These are phyloP conservation scores for Magnaporthiopsis poae DNA, from an alignment of 2,329 filamentous ascomycete species.

Conservation along the genomic window DNA sequence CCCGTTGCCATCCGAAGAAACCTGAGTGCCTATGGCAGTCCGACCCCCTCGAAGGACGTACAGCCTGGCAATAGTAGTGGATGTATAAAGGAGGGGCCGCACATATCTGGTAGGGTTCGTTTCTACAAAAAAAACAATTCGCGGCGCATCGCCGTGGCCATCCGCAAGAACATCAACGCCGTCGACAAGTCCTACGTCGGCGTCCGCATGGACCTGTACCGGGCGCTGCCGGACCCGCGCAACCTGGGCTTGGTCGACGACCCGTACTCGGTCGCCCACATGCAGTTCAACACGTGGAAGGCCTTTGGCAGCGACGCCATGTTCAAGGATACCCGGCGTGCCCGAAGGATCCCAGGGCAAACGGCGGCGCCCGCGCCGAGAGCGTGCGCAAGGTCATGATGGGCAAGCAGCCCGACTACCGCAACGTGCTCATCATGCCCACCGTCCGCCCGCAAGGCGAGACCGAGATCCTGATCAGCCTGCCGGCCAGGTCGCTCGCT, in stretches of 20 bases:
- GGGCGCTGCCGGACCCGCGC: conserved; percentile 28
- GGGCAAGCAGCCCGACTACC: conserved; percentile 18
- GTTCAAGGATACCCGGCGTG: conserved; percentile 24
- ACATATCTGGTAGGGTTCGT: too few species aligned
- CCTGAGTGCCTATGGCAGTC: too few species aligned
- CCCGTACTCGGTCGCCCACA: conserved; percentile 27
- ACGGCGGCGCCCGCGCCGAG: conserved; percentile 14
- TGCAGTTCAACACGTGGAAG: conserved; percentile 37
- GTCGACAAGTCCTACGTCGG: conserved; percentile 33
- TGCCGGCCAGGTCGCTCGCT: conserved; percentile 22
- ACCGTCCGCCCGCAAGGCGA: conserved; percentile 15
- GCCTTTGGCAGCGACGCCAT: conserved; percentile 31
- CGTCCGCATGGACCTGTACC: conserved; percentile 27
- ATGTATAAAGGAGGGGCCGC: too few species aligned
- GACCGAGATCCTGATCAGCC: conserved; percentile 24
- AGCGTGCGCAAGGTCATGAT: conserved; percentile 21
- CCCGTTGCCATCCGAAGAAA: too few species aligned
- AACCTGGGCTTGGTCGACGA: conserved; percentile 30
- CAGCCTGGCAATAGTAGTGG: too few species aligned
- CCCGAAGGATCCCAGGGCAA: not conserved
- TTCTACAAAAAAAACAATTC: too few species aligned
- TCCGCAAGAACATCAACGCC: conserved; percentile 19
- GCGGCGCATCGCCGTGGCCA: conserved; percentile 3
- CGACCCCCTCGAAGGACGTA: too few species aligned
- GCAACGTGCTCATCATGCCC: conserved; percentile 24